Base-by-base conservation (phyloP, 148 eudicot genomes). In the Chenopodium berlandieri region DNA sequence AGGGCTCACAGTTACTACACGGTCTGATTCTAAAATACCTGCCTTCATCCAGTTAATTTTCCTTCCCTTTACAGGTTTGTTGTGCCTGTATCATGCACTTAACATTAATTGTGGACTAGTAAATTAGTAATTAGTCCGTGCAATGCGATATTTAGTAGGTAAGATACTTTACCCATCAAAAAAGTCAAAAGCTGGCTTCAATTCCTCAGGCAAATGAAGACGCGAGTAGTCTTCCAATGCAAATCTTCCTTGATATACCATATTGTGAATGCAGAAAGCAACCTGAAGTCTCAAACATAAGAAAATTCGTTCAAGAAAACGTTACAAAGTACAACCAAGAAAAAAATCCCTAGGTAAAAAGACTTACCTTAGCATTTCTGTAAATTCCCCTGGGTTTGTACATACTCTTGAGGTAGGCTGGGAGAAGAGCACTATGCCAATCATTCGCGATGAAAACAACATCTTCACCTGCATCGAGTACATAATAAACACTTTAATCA, bases 11-110 rank as follows among this genome's bases (percentile, higher is more conserved):
- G 98, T 95, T 32, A 95, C 52, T 7, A 89, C 91, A 27, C 81
- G 83, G 62, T 93, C 84, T 34, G 97, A 90, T 81, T 90, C 91
- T 44, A 92, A n/a, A 60, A 93, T 89, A 69, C 91, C 98, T 1
- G 96, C 98, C 71, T 93, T 91, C 98, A 93, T 91, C 96, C 96
- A 95, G 82, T 95, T 95, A 22, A 95, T 93, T 81, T 95, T 95
- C 84, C 88, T 85, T 82, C 97, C 98, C 80, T 81, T 84, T 5
- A 93, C 87, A 30, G 98, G 98, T 82, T 87, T 90, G 8, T 86
- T 77, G 34, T 90, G 86, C 83, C 98, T 94, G 91, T 82, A 72
- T 78, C 25, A 50, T 50, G 54, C 62, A 78, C 62, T 25, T 1
- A 16, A 62, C n/a, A 60, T 32, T 19, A 34, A 22, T 32, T 63